Evolutionary conservation across 2,329 filamentous ascomycete species (phyloP), one percentile per base, ranked within the genome.

Genomic region (Phyllosticta citrichinensis): DNA sequence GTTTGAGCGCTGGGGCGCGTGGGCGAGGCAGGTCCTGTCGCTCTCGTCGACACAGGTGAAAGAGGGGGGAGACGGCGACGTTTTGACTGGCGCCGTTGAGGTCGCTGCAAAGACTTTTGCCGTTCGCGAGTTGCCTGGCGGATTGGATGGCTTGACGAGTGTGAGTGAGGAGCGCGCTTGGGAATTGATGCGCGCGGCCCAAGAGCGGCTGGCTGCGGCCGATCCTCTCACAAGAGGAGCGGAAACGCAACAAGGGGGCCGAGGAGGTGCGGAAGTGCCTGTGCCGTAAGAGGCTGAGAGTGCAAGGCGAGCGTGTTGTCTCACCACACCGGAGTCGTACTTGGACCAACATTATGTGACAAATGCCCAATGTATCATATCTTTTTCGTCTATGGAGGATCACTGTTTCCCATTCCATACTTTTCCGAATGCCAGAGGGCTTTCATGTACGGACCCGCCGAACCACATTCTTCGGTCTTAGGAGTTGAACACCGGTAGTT

Each of bases 1-100:
- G 3, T 66, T 76, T 20, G 67, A 66, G 6, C 72, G 72, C 53
- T 76, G 71, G 67, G 73, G 69, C 0, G 63, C 64, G 56, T 74
- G 73, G 56, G 71, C 70, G 35, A 67, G 58, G 8, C 63, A 65
- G 2, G 68, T 70, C 17, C 72, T 74, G 0, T 47, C 40, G 14
- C 40, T 47, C 14, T 5, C 17, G 14, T 47, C 40, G 6, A n/a
- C n/a, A 14, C 67, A 68, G 52, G 61, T 27, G 17, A 64, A 5
- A 4, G 58, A n/a, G n/a, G 10, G 27, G 47, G 24, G 14, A 2
- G 8, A 35, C 12, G 25, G 8, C 5, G 47, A 20, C 25, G 5
- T 2, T n/a, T 3, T 68, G 22, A 70, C 65, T n/a, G 66, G 63
- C 50, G 74, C 66, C 1, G 63, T 64, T 22, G 65, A 68, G 17